Evolutionary conservation across 371 early-diverging fungal species (phyloP).

Genomic region (Syncephalastrum monosporum): DNA sequence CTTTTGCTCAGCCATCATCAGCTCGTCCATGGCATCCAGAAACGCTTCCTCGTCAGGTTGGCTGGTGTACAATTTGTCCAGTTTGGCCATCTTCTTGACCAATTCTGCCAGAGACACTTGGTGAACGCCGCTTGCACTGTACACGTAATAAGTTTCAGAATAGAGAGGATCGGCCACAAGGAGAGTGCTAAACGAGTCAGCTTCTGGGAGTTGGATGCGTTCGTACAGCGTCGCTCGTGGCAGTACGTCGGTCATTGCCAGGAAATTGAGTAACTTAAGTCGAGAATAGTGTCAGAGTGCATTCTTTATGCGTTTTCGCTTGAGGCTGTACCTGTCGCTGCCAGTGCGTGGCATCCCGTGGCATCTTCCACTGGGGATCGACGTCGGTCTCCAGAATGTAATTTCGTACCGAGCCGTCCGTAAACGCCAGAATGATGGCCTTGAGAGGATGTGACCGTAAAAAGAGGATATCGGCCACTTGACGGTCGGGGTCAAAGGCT

Average conservation of each 20-base stretch:
- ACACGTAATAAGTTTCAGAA: constrained; percentile 32
- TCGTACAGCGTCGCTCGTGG: constrained; percentile 41
- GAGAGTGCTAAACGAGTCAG: constrained; percentile 15
- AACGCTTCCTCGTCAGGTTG: too few relatives aligned
- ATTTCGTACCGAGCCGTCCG: constrained; percentile 33
- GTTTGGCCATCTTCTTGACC: constrained; percentile 20
- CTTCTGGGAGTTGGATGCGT: constrained; percentile 16
- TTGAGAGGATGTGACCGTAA: constrained; percentile 22
- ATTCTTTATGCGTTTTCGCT: background rate
- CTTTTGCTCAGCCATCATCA: too few relatives aligned
- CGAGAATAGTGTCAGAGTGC: background rate
- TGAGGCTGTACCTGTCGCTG: constrained; percentile 21
- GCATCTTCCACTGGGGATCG: constrained; percentile 42
- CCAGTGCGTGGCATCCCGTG: constrained; percentile 19
- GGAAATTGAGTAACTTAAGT: constrained; percentile 25
- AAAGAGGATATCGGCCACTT: constrained; percentile 32
- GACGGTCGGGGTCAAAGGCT: background rate
- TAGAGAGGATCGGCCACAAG: constrained; percentile 33
- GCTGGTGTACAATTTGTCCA: constrained; percentile 13
- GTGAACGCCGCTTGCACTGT: constrained; percentile 39
- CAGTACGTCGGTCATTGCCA: constrained; percentile 20
- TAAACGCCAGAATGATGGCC: constrained; percentile 27
- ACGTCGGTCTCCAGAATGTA: constrained; percentile 30
- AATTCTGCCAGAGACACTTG: constrained; percentile 27
- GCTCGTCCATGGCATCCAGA: too few relatives aligned